Conservation (phyloP, 352 stramenopile species). For the Phytophthora capsici region DNA sequence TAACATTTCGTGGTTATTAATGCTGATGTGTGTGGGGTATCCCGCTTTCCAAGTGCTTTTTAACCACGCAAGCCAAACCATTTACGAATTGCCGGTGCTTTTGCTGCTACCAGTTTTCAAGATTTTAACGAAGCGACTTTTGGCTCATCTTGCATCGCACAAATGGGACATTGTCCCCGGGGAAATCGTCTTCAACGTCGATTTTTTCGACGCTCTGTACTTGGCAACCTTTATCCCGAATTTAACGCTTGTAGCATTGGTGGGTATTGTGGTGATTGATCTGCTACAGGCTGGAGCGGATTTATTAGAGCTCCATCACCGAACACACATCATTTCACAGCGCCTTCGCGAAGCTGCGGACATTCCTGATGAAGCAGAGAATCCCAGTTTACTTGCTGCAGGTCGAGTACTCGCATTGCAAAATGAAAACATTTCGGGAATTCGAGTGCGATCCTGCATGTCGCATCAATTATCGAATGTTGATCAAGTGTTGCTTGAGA, state of each 20-base stretch:
- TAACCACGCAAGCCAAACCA: background rate
- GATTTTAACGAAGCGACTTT: slow-evolving; percentile 2
- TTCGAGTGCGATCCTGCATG: slow-evolving; percentile 19
- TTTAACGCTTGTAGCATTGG: background rate
- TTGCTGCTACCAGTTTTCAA: slow-evolving; percentile 7
- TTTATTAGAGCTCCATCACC: slow-evolving; percentile 6
- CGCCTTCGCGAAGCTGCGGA: background rate
- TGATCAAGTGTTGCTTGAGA: background rate
- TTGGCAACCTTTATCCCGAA: slow-evolving; percentile 4
- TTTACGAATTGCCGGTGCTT: slow-evolving; percentile 13
- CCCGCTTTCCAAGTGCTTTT: slow-evolving; percentile 5
- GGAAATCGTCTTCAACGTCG: slow-evolving; percentile 16
- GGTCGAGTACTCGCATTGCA: background rate
- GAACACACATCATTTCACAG: background rate
- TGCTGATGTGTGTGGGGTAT: slow-evolving; percentile 3
- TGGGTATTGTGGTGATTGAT: slow-evolving; percentile 1
- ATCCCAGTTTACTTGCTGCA: background rate
- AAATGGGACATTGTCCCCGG: slow-evolving; percentile 18
- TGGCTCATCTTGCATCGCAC: slow-evolving; percentile 1
- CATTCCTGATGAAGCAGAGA: background rate
- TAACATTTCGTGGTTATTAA: background rate
- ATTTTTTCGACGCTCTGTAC: slow-evolving; percentile 21
- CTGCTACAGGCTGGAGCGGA: slow-evolving; percentile 7
- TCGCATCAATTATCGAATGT: slow-evolving; percentile 11
- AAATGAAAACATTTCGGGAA: background rate